Base-by-base conservation (phyloP, 164 flowering plant species). In the Cinnamomum micranthum region DNA sequence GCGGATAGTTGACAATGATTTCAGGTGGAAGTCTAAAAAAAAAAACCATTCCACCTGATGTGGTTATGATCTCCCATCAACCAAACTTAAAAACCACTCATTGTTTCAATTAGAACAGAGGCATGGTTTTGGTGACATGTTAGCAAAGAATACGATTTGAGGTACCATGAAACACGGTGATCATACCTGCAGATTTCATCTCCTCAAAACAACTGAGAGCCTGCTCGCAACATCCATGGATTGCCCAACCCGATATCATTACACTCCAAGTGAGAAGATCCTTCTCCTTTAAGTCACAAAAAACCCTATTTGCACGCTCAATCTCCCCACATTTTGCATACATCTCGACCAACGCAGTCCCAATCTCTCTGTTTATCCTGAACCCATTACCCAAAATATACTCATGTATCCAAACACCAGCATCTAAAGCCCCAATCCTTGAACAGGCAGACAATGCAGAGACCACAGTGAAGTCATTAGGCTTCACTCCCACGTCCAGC, bases 291-390 rank as follows among this genome's bases (percentile, higher is more conserved):
- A 71, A 75, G 77, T 77, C 66, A 19, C 64, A 22, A 62, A 89
- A 86, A 31, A 83, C 83, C 69, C n/a, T 50, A 64, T 77, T 70
- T 71, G 90, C 90, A 63, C 74, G 76, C 22, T 95, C 96, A 12
- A 85, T 87, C 84, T 90, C 94, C 60, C 87, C 84, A 83, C 92
- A 91, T 14, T 93, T 89, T 41, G 94, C 88, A 59, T 91, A 75
- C 60, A 91, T 76, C 24, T 87, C 82, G 58, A 89, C 89, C 82
- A 89, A 90, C 1, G 94, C 94, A 28, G 95, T 89, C 64, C 78
- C 71, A 71, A 87, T 65, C 17, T 86, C 85, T 4, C 77, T 70
- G n/a, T 78, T 74, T 33, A 83, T 75, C 52, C 65, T 85, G 72
- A 73, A 90, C 86, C 25, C 88, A 80, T 47, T 62, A 31, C 23